phyloP scores from a whole-genome alignment of 352 stramenopile species.

The Pythium monospermum region DNA sequence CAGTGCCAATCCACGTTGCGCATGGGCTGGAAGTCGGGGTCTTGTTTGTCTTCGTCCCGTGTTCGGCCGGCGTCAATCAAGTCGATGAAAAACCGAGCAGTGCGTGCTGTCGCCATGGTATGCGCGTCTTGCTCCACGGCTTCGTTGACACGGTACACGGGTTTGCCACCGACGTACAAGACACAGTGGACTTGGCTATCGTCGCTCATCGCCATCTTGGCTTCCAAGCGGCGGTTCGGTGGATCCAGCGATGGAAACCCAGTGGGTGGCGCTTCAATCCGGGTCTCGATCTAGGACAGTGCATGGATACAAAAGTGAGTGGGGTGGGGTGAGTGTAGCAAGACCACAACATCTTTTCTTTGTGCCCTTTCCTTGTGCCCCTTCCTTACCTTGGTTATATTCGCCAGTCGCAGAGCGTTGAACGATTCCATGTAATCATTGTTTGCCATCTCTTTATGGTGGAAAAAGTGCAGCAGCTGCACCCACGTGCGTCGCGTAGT shows the following conservation, averaged over 20 bases:
- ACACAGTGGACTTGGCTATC: constrained; percentile 9
- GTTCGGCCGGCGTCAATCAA: constrained; percentile 66
- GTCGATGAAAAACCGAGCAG: constrained; percentile 60
- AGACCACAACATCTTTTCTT: too few relatives aligned
- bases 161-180: constrained; percentile 40
- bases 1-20: constrained; percentile 40
- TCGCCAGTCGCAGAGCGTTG: constrained; percentile 50
- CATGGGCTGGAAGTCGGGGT: constrained; percentile 17
- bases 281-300: constrained; percentile 13
- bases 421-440: constrained; percentile 53
- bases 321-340: too few relatives aligned
- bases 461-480: constrained; percentile 67
- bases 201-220: constrained; percentile 9
- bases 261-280: constrained; percentile 3
- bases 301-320: constrained; percentile 8
- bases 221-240: constrained; percentile 8
- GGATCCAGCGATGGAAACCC: background rate
- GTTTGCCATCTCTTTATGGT: constrained; percentile 50
- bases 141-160: constrained; percentile 45
- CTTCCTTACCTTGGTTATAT: constrained; percentile 64
- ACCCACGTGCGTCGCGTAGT: constrained; percentile 48
- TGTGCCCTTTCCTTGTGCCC: too few relatives aligned
- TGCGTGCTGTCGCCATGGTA: constrained; percentile 39
- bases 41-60: constrained; percentile 26
- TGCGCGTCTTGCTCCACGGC: constrained; percentile 44